Percentiles rank a stretch among this genome's conserved stretches.
Evolutionary conservation across 768 basidiomycete genomes (phyloP).

Genomic region (Paxillus ammoniavirescens): DNA sequence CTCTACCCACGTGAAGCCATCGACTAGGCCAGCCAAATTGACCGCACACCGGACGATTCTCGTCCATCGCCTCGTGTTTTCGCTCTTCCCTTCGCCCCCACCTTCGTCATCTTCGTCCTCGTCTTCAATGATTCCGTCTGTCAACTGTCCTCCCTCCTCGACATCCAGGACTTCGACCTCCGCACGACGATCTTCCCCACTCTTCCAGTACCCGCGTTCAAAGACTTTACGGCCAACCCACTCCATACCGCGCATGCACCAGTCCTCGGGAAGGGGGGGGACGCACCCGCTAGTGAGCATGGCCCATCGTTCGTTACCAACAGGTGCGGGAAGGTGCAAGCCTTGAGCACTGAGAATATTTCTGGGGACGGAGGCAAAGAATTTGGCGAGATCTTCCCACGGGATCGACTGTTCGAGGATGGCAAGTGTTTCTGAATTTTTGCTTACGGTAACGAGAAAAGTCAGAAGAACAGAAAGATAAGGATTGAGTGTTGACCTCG

Average conservation of each 20-base stretch:
- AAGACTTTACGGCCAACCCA: conserved; percentile 92
- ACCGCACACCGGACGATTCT: conserved; percentile 70
- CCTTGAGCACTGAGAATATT: conserved; percentile 49
- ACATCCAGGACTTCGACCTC: conserved; percentile 82
- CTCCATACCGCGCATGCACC: conserved; percentile 94
- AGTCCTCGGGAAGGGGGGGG: conserved; percentile 86
- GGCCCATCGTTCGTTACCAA: conserved; percentile 51
- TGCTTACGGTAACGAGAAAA: conserved; percentile 77
- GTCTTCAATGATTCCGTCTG: conserved; percentile 83
- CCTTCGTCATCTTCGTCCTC: conserved; percentile 56
- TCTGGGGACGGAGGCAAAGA: conserved; percentile 61
- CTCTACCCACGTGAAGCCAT: conserved; percentile 71
- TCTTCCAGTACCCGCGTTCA: conserved; percentile 93
- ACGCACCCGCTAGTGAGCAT: conserved; percentile 70
- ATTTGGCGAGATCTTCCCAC: conserved; percentile 72
- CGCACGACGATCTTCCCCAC: conserved; percentile 56
- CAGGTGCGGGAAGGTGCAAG: conserved; percentile 29
- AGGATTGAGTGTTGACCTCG: conserved; percentile 66
- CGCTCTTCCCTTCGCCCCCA: conserved; percentile 21
- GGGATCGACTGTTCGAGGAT: conserved; percentile 78
- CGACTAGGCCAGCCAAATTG: conserved; percentile 63
- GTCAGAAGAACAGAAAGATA: conserved; percentile 87
- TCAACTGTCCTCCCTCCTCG: conserved; percentile 52
- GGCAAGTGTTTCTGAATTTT: conserved; percentile 56
- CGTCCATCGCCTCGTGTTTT: conserved; percentile 66